phyloP scores from a whole-genome alignment of 768 basidiomycete genomes.

The Psilocybe tampanensis region DNA sequence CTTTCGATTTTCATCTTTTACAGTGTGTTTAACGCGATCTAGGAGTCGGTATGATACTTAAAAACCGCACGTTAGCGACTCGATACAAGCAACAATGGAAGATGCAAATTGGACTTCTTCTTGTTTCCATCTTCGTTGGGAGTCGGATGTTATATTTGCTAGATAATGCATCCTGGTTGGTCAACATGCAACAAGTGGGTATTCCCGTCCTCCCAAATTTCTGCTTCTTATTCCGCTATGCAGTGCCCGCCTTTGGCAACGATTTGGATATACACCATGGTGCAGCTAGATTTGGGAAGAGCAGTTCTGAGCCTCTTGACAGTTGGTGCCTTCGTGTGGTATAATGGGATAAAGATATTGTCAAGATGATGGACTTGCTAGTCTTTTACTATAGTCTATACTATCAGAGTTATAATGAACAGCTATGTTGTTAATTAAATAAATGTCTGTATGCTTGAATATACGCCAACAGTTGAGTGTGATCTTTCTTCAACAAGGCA shows the following conservation, averaged over 20 bases:
- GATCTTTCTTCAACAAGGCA: slow-evolving; percentile 66
- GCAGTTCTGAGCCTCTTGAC: slow-evolving; percentile 57
- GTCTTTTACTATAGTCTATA: neutral
- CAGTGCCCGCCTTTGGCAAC: slow-evolving; percentile 81
- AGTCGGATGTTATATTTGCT: slow-evolving; percentile 71
- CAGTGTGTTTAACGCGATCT: slow-evolving; percentile 43
- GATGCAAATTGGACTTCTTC: slow-evolving; percentile 61
- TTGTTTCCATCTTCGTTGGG: slow-evolving; percentile 58
- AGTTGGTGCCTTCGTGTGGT: slow-evolving; percentile 64
- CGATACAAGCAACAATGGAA: slow-evolving; percentile 60
- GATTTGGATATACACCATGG: slow-evolving; percentile 74
- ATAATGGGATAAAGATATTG: slow-evolving; percentile 54
- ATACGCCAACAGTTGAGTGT: slow-evolving; percentile 72
- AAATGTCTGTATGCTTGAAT: slow-evolving; percentile 63
- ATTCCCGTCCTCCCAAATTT: neutral
- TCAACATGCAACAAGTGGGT: slow-evolving; percentile 74
- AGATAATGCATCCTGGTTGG: slow-evolving; percentile 68
- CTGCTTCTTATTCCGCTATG: neutral
- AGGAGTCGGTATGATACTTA: neutral
- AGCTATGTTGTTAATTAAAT: too few relatives aligned
- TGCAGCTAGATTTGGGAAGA: slow-evolving; percentile 68
- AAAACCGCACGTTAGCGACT: slow-evolving; percentile 43
- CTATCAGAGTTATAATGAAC: neutral
- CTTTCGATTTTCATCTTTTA: slow-evolving; percentile 77
- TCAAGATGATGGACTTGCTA: neutral